Conservation (phyloP, 2,329 filamentous ascomycete species). For the Penicillium brevicompactum region DNA sequence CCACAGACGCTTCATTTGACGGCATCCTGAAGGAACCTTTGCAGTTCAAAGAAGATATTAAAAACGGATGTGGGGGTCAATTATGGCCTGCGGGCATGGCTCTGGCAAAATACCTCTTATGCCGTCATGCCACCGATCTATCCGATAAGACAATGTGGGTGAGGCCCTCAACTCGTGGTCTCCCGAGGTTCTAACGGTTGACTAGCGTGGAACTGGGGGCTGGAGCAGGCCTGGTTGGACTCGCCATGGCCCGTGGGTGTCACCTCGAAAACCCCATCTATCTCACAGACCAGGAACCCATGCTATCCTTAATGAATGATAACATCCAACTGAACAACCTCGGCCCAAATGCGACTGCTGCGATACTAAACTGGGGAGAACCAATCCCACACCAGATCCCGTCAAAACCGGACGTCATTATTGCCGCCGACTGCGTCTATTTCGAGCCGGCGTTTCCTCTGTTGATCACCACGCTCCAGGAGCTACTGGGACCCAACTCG, state of each 20-base stretch:
- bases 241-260: constrained; percentile 62
- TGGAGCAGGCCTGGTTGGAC: constrained; percentile 81
- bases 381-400: constrained; percentile 43
- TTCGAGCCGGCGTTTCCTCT: constrained; percentile 94
- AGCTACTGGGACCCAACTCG: constrained; percentile 66
- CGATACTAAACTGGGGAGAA: constrained; percentile 76
- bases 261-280: constrained; percentile 60
- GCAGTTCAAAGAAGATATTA: constrained; percentile 80
- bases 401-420: constrained; percentile 70
- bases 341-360: constrained; percentile 62
- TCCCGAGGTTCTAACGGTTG: background rate
- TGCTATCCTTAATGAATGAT: constrained; percentile 81
- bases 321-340: constrained; percentile 85
- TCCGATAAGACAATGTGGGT: constrained; percentile 72
- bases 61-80: constrained; percentile 86
- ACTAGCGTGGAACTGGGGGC: constrained; percentile 84
- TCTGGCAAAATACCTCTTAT: constrained; percentile 81
- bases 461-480: constrained; percentile 74
- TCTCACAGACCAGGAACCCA: constrained; percentile 84
- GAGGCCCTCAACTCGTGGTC: background rate
- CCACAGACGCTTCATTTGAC: constrained; percentile 65
- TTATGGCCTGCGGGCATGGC: constrained; percentile 94
- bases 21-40: constrained; percentile 72
- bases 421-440: constrained; percentile 97
- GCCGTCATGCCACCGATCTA: constrained; percentile 67